Evolutionary conservation across 352 stramenopile genomes (phyloP), one percentile per base, ranked within the genome.

Genomic region (Phytophthora europaea): DNA sequence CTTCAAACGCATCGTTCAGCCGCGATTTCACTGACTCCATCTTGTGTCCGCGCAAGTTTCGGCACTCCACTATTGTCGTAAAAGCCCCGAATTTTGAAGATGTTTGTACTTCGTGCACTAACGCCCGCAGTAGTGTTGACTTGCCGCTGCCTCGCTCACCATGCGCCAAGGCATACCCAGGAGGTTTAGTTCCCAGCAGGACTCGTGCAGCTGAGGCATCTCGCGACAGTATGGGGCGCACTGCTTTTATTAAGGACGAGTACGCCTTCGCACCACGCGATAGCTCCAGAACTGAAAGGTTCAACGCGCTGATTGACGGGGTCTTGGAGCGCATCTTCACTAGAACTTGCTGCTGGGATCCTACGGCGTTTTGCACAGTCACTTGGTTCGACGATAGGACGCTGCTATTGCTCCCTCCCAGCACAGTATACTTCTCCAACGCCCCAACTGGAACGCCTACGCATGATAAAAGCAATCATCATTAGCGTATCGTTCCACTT

Each of bases 1-100:
- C 75, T 16, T 91, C 81, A 51, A 94, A 94, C 8, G 83, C 61
- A 23, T 87, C 82, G 8, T 61, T 83, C 7, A 97, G 43, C 18
- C 81, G 81, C n/a, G 70, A 61, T 69, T 96, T 94, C 9, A 97
- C 89, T 15, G 78, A 81, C 26, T 95, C 83, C 91, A 97, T 97
- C 72, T 96, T 97, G n/a, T 92, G 69, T 10, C 91, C 91, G 31
- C 89, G 83, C 55, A 97, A 75, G 47, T 85, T 84, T 8, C 89
- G 79, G 58, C 91, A 97, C 2, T 93, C 80, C 1, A 95, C 72
- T 16, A 76, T 75, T 31, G 89, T 72, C 28, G 80, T 85, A 18
- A 80, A 75, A 18, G 78, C 84, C 51, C 85, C 73, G 47, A 79
- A 82, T 16, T 75, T 70, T 8, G 67, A 65, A 36, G 80, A 79